Conservation (phyloP, 352 stramenopile species). For the Saprolegnia diclina region DNA sequence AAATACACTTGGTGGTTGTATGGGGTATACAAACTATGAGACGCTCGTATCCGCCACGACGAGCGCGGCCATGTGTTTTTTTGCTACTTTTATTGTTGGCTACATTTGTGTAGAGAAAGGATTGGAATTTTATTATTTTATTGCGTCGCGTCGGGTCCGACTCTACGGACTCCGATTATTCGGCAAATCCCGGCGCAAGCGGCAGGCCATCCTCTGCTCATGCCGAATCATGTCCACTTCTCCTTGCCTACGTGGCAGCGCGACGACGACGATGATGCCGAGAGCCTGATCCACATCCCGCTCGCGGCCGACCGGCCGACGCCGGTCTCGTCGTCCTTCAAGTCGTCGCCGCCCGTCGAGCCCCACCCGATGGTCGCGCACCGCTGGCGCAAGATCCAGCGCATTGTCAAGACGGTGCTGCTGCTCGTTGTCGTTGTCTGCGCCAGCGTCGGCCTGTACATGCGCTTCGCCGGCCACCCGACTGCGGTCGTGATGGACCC, state of each 20-base stretch:
- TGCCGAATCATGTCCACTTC: slow-evolving; percentile 15
- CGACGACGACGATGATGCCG: not conserved
- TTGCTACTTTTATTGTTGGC: not conserved
- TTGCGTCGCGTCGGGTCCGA: not conserved
- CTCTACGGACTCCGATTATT: slow-evolving; percentile 4
- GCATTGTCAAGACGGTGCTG: not conserved
- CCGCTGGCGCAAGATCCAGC: slow-evolving; percentile 7
- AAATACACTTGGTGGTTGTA: not conserved
- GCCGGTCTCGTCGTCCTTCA: not conserved
- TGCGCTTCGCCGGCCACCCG: slow-evolving; percentile 4
- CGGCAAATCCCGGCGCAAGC: slow-evolving; percentile 13
- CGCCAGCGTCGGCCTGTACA: not conserved
- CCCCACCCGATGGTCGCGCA: slow-evolving; percentile 7
- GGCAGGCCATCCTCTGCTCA: not conserved
- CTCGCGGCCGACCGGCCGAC: not conserved
- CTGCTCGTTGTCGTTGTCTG: not conserved
- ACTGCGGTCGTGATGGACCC: slow-evolving; percentile 15
- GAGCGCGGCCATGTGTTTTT: slow-evolving; percentile 8
- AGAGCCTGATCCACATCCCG: slow-evolving; percentile 7
- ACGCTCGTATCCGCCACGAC: not conserved
- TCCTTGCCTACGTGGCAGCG: slow-evolving; percentile 5
- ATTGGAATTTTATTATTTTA: not conserved
- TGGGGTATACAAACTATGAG: not conserved
- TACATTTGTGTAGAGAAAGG: slow-evolving; percentile 16
- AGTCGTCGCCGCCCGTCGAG: not conserved